Evolutionary conservation across 352 stramenopile species (phyloP), one percentile per base, ranked within the genome.

Genomic region (Aphanomyces stellatus): DNA sequence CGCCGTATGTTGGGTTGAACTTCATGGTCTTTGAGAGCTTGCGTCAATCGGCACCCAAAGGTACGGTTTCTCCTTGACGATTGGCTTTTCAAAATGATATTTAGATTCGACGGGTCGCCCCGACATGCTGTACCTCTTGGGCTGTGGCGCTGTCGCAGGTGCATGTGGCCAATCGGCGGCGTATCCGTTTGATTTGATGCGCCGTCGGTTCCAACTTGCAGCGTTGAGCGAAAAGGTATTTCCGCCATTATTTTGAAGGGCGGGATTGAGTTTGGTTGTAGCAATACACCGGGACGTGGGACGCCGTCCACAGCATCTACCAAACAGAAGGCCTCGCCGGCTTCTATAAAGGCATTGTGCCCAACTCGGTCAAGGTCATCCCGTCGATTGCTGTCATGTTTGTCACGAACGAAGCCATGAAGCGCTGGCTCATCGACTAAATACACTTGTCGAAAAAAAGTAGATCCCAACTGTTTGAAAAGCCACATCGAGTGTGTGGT

Each of bases 351-450:
- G 84, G 81, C 1, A 69, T 90, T 11, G 63, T 75, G 48, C 81
- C 82, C 24, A 93, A 91, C 63, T 88, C 87, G 63, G 77, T 90
- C 61, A 93, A 91, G 71, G 82, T 93, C 61, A 78, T 93, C 65
- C 85, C 82, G 60, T 91, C 81, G 27, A 88, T 93, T 48, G 85
- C 85, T 40, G 88, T 91, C 75, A 88, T 88, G 78, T 90, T 91
- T 42, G 88, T 82, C 42, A 84, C 80, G 37, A 91, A 90, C 65
- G 80, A 91, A 68, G 53, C 87, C 64, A 79, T 91, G 51, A 79
- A 89, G 65, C 79, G 80, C 25, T 55, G 42, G 37, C 25, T 67
- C 10, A 56, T 67, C 13, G 28, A 59, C 6, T 48, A 65, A 19
- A 24, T 25, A 19, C 13, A 53, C 17, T 43, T 43, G 17, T 17